These are phyloP conservation scores for Harrya chromipes DNA, from an alignment of 768 basidiomycete genomes.

Conservation along the genomic window DNA sequence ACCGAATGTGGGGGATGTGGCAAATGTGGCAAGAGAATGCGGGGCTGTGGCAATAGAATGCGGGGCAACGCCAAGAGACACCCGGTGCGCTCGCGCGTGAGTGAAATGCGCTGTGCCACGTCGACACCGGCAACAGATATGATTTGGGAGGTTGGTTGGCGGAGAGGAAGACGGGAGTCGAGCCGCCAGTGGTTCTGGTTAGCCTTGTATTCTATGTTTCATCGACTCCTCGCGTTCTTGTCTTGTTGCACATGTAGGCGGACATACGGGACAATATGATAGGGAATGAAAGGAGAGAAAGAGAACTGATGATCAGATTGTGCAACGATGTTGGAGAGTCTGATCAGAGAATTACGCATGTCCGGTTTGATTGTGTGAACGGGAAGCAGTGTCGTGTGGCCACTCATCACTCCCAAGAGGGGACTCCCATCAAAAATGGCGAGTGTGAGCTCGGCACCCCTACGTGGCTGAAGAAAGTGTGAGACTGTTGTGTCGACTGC, in stretches of 20 bases:
- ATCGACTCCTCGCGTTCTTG: background rate
- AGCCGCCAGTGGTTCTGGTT: background rate
- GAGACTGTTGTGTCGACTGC: conserved; percentile 36
- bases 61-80: background rate
- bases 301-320: conserved; percentile 2
- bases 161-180: background rate
- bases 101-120: background rate
- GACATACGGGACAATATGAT: conserved; percentile 6
- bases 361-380: conserved; percentile 2
- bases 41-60: background rate
- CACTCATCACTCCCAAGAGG: conserved; percentile 23
- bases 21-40: background rate
- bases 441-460: conserved; percentile 39
- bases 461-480: conserved; percentile 36
- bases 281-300: background rate
- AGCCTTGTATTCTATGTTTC: conserved; percentile 14
- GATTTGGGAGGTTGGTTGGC: background rate
- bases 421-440: conserved; percentile 34
- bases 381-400: background rate
- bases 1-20: too few species aligned
- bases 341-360: conserved; percentile 6
- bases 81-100: background rate
- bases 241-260: background rate
- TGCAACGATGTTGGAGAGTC: conserved; percentile 14
- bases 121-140: conserved; percentile 8